Percentiles rank a stretch among this genome's conserved stretches.
Evolutionary conservation across 2,329 filamentous ascomycete species (phyloP).

Genomic region (Paracoccidioides brasiliensis): DNA sequence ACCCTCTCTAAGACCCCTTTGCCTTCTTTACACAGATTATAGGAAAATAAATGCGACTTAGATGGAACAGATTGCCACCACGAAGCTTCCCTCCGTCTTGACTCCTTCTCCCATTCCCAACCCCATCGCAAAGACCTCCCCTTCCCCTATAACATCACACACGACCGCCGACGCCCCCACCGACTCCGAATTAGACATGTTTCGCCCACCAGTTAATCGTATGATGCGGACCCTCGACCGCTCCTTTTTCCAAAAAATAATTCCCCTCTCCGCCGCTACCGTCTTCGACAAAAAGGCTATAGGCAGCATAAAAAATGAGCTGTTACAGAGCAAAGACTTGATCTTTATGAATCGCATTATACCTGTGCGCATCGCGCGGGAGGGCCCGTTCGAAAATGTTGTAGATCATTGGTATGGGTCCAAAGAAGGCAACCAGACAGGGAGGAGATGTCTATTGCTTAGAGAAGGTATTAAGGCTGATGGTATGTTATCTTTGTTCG

Average conservation of each 20-base stretch:
- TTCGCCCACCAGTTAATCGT: conserved; percentile 69
- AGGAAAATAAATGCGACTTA: not conserved
- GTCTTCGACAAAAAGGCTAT: conserved; percentile 66
- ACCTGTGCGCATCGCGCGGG: conserved; percentile 51
- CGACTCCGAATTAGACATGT: conserved; percentile 34
- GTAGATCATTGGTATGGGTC: conserved; percentile 14
- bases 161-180: not conserved
- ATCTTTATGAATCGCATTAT: conserved; percentile 51
- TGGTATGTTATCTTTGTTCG: conserved; percentile 23
- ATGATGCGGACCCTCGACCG: conserved; percentile 71
- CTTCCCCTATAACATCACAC: not conserved
- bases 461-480: conserved; percentile 26
- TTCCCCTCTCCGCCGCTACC: conserved; percentile 66
- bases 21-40: not conserved
- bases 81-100: not conserved
- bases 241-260: conserved; percentile 62
- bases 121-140: not conserved
- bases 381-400: conserved; percentile 18
- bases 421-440: conserved; percentile 47
- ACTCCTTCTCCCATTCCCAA: not conserved
- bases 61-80: not conserved
- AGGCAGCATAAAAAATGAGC: conserved; percentile 51
- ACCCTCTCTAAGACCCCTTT: not conserved
- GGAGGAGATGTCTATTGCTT: conserved; percentile 31
- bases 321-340: conserved; percentile 54